A percentile compares a stretch with the other conserved stretches of the same genome.
Evolutionary conservation across 1,284 basidiomycete species (phyloP).

Genomic region (Pisolithus thermaeus): DNA sequence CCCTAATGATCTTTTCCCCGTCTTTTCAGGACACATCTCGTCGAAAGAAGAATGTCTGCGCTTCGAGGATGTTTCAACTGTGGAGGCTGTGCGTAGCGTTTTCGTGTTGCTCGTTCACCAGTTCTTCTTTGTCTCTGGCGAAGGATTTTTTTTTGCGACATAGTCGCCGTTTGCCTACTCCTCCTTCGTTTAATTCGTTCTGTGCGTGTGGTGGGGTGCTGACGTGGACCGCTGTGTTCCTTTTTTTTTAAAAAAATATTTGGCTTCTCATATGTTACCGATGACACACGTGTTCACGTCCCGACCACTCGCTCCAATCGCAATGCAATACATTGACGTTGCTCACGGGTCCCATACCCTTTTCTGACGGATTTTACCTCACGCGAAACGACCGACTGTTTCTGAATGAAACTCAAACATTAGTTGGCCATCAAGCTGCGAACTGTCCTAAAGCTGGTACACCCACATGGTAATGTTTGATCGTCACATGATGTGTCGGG

Average conservation of each 20-base stretch:
- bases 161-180: conserved; percentile 3
- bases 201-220: conserved; percentile 36
- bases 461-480: conserved; percentile 63
- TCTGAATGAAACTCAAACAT: background rate
- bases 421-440: conserved; percentile 80
- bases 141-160: conserved; percentile 10
- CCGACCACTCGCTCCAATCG: conserved; percentile 14
- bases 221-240: conserved; percentile 37
- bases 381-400: background rate
- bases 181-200: conserved; percentile 11
- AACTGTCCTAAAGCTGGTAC: conserved; percentile 74
- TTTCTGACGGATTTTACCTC: background rate
- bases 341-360: conserved; percentile 1
- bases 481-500: conserved; percentile 5
- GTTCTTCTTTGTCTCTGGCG: conserved; percentile 11
- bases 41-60: conserved; percentile 52
- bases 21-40: conserved; percentile 13
- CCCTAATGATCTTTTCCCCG: conserved; percentile 13
- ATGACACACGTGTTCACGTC: conserved; percentile 22
- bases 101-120: conserved; percentile 22
- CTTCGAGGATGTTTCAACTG: conserved; percentile 79
- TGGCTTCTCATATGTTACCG: conserved; percentile 26
- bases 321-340: conserved; percentile 20
- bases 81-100: conserved; percentile 73
- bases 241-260: conserved; percentile 11